phyloP scores from a whole-genome alignment of 2,329 filamentous ascomycete genomes.

The Sphaerulina populicola region DNA sequence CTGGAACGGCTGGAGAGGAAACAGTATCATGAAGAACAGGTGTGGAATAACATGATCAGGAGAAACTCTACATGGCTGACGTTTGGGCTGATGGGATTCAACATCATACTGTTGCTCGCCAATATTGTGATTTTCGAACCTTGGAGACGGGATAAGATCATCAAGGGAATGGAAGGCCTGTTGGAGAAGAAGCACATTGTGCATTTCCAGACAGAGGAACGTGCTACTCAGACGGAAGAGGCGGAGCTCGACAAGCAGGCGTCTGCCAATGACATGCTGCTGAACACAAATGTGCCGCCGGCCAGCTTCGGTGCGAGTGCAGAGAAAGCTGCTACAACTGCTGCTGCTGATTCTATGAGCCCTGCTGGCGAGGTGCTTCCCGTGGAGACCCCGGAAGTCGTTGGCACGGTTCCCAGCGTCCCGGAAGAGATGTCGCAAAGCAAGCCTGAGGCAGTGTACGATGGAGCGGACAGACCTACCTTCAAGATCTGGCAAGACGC shows the following conservation, averaged over 20 bases:
- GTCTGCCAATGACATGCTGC: too few species aligned
- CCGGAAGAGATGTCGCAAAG: neutral
- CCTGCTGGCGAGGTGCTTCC: conserved; percentile 23
- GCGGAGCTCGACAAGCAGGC: conserved; percentile 12
- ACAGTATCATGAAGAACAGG: conserved; percentile 96
- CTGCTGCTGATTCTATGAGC: conserved; percentile 11
- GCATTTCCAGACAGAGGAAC: conserved; percentile 8
- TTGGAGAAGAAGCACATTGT: conserved; percentile 53
- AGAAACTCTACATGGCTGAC: conserved; percentile 97
- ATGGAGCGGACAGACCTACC: conserved; percentile 3
- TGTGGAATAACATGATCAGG: conserved; percentile 96
- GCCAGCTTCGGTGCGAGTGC: neutral
- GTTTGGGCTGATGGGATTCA: conserved; percentile 95
- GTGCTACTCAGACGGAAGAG: conserved; percentile 21
- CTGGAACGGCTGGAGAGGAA: conserved; percentile 77
- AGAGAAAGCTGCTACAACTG: conserved; percentile 7
- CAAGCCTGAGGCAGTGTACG: neutral
- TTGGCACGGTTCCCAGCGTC: conserved; percentile 7
- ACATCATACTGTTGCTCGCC: conserved; percentile 78
- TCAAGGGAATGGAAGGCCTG: conserved; percentile 64
- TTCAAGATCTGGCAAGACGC: conserved; percentile 18
- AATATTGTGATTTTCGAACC: conserved; percentile 67
- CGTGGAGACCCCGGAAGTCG: conserved; percentile 20
- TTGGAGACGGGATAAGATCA: conserved; percentile 73
- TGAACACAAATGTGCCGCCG: too few species aligned